Conservation (phyloP, 345 rosid genomes). For the Syzygium oleosum region DNA sequence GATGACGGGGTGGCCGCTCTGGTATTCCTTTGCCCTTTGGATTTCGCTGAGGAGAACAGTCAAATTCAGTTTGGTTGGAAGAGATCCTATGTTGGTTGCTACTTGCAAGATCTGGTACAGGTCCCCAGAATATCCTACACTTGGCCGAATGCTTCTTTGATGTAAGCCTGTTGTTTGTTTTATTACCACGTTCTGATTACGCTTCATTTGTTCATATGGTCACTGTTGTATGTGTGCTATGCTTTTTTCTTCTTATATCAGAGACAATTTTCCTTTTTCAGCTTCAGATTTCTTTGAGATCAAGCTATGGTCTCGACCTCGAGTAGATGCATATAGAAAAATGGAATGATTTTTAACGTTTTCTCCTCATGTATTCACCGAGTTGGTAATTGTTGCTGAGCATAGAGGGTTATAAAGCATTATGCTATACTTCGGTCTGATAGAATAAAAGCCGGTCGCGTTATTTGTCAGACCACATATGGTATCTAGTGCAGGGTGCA, state of each 20-base stretch:
- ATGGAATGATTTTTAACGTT: not conserved
- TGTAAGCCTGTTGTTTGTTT: slow-evolving; percentile 40
- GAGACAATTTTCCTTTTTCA: slow-evolving; percentile 9
- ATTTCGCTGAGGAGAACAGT: slow-evolving; percentile 1
- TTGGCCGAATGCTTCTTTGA: slow-evolving; percentile 41
- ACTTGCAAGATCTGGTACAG: not conserved
- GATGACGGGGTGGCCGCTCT: slow-evolving; percentile 14
- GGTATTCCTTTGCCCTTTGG: slow-evolving; percentile 14
- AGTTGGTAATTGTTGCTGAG: not conserved
- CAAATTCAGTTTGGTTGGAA: not conserved
- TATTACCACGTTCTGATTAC: slow-evolving; percentile 25
- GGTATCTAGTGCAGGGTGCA: not conserved
- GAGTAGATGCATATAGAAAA: not conserved
- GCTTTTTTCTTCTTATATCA: slow-evolving; percentile 17
- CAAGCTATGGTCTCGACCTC: not conserved
- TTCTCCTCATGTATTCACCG: not conserved
- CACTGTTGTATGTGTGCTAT: slow-evolving; percentile 29
- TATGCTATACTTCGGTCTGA: not conserved
- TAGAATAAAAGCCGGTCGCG: not conserved
- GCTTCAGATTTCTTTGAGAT: not conserved
- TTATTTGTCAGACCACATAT: not conserved
- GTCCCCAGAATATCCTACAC: slow-evolving; percentile 8
- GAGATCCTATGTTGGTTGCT: slow-evolving; percentile 3
- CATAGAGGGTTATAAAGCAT: not conserved
- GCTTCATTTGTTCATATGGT: slow-evolving; percentile 45